Evolutionary conservation across 1,284 basidiomycete species (phyloP).

Genomic region (Cerioporus squamosus): DNA sequence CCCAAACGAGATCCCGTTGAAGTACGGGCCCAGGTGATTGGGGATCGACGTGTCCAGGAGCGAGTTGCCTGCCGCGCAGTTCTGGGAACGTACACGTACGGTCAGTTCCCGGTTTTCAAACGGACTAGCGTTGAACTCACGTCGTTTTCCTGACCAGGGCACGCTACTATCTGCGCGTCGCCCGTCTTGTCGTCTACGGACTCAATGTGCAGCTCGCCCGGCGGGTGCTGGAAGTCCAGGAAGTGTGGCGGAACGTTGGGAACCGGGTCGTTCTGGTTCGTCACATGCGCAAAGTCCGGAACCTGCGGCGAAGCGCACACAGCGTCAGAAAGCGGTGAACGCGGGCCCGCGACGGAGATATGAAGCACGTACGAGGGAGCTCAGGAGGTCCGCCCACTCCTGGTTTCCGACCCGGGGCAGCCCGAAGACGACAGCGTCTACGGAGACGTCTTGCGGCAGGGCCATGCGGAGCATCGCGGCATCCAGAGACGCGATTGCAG

Average conservation of each 20-base stretch:
- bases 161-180: slow-evolving; percentile 30
- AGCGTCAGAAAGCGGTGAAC: background rate
- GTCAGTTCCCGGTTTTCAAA: background rate
- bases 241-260: slow-evolving; percentile 39
- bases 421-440: slow-evolving; percentile 47
- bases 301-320: slow-evolving; percentile 15
- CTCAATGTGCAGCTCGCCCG: slow-evolving; percentile 41
- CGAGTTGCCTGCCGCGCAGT: slow-evolving; percentile 32
- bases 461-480: slow-evolving; percentile 45
- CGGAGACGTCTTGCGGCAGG: slow-evolving; percentile 38
- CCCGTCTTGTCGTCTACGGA: slow-evolving; percentile 19
- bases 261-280: slow-evolving; percentile 41
- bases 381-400: slow-evolving; percentile 21
- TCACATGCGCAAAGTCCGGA: slow-evolving; percentile 36
- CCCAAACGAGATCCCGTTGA: slow-evolving; percentile 33
- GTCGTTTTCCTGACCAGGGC: slow-evolving; percentile 36
- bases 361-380: slow-evolving; percentile 11
- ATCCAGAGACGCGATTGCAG: slow-evolving; percentile 49
- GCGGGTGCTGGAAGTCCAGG: slow-evolving; percentile 39
- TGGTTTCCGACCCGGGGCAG: slow-evolving; percentile 47
- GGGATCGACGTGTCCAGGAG: slow-evolving; percentile 24
- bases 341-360: background rate
- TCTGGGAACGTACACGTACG: slow-evolving; percentile 18
- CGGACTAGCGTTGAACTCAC: slow-evolving; percentile 8
- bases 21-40: slow-evolving; percentile 36